phyloP scores from a whole-genome alignment of 176 grass and related monocot species.

The Aegilops bicornis region DNA sequence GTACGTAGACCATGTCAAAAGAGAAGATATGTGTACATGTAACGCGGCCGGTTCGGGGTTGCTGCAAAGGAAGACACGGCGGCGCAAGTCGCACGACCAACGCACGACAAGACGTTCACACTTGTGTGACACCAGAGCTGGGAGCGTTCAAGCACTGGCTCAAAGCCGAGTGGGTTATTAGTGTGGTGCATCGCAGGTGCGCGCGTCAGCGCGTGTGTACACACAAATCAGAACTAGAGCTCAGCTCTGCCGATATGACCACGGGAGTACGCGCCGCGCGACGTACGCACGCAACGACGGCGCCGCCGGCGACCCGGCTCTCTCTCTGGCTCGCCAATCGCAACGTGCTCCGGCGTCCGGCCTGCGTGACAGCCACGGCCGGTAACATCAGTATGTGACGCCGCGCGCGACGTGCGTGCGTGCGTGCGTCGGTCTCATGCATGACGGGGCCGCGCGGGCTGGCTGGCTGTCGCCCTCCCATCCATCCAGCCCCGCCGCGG shows the following conservation, averaged over 20 bases:
- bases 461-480: background rate
- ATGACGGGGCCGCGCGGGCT: background rate
- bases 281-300: background rate
- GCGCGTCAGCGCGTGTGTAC: background rate
- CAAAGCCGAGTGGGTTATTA: background rate
- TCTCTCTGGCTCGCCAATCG: background rate
- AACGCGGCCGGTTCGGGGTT: background rate
- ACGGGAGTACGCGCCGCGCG: background rate
- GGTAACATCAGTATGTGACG: background rate
- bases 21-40: background rate
- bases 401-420: background rate
- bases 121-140: background rate
- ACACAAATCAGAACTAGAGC: background rate
- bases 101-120: background rate
- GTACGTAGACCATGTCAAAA: background rate
- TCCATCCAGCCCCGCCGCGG: background rate
- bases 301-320: background rate
- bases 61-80: constrained; percentile 6
- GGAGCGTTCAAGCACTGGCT: background rate
- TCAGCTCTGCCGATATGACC: background rate
- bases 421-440: background rate
- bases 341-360: background rate
- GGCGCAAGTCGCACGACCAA: background rate
- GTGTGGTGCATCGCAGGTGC: background rate
- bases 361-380: background rate